Evolutionary conservation across 192 early-diverging fungal genomes (phyloP).

Genomic region (Allomyces javanicus): DNA sequence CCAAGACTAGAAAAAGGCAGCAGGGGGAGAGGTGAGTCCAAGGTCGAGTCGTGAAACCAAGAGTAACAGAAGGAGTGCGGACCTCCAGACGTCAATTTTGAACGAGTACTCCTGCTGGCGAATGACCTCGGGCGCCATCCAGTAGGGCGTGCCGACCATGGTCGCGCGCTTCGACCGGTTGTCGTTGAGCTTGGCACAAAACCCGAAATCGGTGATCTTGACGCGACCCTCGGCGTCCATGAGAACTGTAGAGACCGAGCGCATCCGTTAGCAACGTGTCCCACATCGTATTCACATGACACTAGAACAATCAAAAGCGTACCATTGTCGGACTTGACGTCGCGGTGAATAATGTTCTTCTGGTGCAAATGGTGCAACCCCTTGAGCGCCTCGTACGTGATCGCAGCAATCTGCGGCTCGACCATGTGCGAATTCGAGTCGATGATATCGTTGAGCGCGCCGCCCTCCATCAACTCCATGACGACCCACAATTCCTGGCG

Average conservation of each 20-base stretch:
- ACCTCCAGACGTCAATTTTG: constrained; percentile 85
- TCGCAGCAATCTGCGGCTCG: constrained; percentile 86
- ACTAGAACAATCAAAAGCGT: neutral
- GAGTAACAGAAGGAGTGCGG: too few species aligned
- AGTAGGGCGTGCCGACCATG: constrained; percentile 76
- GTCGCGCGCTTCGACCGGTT: constrained; percentile 47
- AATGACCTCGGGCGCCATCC: constrained; percentile 98
- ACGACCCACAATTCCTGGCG: constrained; percentile 87
- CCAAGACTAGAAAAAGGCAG: constrained; percentile 49
- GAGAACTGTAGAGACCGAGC: neutral
- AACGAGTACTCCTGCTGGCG: constrained; percentile 73
- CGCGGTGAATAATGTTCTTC: constrained; percentile 71
- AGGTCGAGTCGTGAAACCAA: too few species aligned
- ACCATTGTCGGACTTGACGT: constrained; percentile 73
- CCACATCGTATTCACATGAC: neutral
- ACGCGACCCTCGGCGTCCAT: constrained; percentile 1
- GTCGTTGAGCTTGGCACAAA: constrained; percentile 58
- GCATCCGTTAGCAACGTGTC: neutral
- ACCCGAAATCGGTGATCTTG: constrained; percentile 61
- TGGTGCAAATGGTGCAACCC: constrained; percentile 65
- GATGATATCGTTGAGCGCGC: constrained; percentile 90
- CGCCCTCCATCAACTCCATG: constrained; percentile 99
- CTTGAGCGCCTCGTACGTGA: constrained; percentile 72
- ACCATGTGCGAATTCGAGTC: constrained; percentile 74
- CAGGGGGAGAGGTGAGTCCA: constrained; percentile 18